Evolutionary conservation across 495 filamentous ascomycete species (phyloP), one percentile per base, ranked within the genome.

Genomic region (Lindgomyces ingoldianus): DNA sequence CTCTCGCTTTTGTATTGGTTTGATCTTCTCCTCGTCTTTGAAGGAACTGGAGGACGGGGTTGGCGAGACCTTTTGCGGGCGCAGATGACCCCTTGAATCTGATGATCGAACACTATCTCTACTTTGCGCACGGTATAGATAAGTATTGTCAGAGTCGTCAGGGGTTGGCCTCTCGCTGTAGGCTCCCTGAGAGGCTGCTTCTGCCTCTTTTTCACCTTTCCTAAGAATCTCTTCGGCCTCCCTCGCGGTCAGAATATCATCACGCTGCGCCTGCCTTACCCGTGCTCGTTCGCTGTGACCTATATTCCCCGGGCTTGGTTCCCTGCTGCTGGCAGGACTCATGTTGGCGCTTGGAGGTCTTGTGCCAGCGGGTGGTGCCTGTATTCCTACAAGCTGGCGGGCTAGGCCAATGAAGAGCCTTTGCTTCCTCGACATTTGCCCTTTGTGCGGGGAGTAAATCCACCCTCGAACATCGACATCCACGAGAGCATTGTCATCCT

Each of bases 391-490:
- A 33, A 99, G 73, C 64, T 89, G 85, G 59, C 92, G 81, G 11
- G 93, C 91, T 1, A 96, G 76, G 2, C 91, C 90, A 58, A 98
- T 82, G 69, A 96, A 77, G 62, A 97, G 77, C 24, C 94, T 84
- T 64, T 96, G 93, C 74, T 92, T 91, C 50, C 93, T 80, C 36
- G 83, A 91, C 85, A 96, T 87, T n/a, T 89, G 91, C 0, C 91
- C 91, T 70, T 81, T 83, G 66, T 91, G 89, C 18, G 94, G 94
- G 60, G 86, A 81, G 70, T 93, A 96, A 47, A 97, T 82, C 94
- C 95, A 99, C 21, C 94, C 94, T 56, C 93, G 83, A 16, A 98
- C 89, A 74, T 99, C 93, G 2, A 97, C 91, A 73, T 95, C 91
- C 2, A 96, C 90, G 16, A 96, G 77, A 12, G 91, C 89, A 70